Percentiles rank a stretch among this genome's conserved stretches.
Evolutionary conservation across 1,139 yeast genomes (phyloP).

Genomic region (Geotrichum restrictum): DNA sequence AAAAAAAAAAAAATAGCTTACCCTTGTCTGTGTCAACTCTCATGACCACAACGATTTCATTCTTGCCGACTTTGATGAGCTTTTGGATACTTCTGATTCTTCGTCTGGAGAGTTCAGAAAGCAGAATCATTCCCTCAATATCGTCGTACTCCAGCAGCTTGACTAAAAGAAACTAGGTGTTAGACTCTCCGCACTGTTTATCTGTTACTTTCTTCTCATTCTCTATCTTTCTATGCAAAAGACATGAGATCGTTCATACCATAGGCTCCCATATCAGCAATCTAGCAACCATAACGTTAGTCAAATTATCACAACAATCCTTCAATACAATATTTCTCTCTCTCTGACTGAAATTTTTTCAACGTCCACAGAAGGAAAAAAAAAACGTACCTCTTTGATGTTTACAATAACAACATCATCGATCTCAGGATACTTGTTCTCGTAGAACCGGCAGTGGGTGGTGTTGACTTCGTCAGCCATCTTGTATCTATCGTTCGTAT

Average conservation of each 20-base stretch:
- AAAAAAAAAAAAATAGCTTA: slow-evolving; percentile 4
- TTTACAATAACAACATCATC: slow-evolving; percentile 98
- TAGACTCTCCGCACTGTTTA: slow-evolving; percentile 3
- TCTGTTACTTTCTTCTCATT: too few species aligned
- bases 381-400: slow-evolving; percentile 61
- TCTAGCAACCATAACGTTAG: slow-evolving; percentile 24
- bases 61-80: slow-evolving; percentile 94
- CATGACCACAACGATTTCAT: slow-evolving; percentile 97
- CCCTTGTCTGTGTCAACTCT: slow-evolving; percentile 99
- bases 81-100: slow-evolving; percentile 98
- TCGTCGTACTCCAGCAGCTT: slow-evolving; percentile 93
- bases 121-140: slow-evolving; percentile 96
- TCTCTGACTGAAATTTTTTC: slow-evolving; percentile 48
- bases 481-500: too few species aligned
- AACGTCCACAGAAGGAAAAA: neutral
- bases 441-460: slow-evolving; percentile 92
- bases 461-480: slow-evolving; percentile 48
- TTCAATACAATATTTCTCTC: slow-evolving; percentile 44
- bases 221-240: neutral
- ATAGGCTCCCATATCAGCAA: slow-evolving; percentile 38
- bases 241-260: slow-evolving; percentile 18
- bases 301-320: neutral
- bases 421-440: slow-evolving; percentile 97
- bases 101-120: slow-evolving; percentile 95
- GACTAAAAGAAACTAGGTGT: slow-evolving; percentile 42